phyloP scores from a whole-genome alignment of 345 rosid species.

The Adansonia digitata region DNA sequence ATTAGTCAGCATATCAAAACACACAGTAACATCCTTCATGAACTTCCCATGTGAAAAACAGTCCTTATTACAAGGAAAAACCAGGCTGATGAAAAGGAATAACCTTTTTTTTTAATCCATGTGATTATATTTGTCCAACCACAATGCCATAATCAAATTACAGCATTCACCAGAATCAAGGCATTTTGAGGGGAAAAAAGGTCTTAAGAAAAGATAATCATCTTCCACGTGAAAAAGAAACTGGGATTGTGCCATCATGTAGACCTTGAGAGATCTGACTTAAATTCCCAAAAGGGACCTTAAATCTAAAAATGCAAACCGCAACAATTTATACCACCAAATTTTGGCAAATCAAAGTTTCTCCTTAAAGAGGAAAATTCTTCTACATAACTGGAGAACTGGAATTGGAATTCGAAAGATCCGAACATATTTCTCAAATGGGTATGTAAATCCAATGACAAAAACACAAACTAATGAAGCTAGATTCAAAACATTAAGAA shows the following conservation, averaged over 20 bases:
- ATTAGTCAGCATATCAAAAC: background rate
- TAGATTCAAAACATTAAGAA: constrained; percentile 12
- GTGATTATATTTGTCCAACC: background rate
- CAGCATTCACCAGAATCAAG: constrained; percentile 1
- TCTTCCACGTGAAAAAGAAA: background rate
- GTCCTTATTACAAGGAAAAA: background rate
- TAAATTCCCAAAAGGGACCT: constrained; percentile 9
- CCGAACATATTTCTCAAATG: constrained; percentile 1
- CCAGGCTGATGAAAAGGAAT: background rate
- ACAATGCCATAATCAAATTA: constrained; percentile 1
- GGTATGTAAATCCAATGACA: constrained; percentile 7
- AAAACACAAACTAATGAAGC: constrained; percentile 1
- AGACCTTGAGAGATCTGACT: constrained; percentile 19
- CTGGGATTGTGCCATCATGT: background rate
- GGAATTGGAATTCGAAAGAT: constrained; percentile 12
- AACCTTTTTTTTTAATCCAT: background rate
- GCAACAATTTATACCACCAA: background rate
- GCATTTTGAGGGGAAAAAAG: background rate
- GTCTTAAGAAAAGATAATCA: background rate
- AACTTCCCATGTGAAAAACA: background rate
- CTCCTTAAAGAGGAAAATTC: background rate
- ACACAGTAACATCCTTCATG: background rate
- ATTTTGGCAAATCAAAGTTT: background rate
- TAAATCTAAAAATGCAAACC: background rate
- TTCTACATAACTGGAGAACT: background rate